Percentiles rank a stretch among this genome's conserved stretches.
Evolutionary conservation across 2,329 filamentous ascomycete species (phyloP).

Genomic region (Talaromyces sp.): DNA sequence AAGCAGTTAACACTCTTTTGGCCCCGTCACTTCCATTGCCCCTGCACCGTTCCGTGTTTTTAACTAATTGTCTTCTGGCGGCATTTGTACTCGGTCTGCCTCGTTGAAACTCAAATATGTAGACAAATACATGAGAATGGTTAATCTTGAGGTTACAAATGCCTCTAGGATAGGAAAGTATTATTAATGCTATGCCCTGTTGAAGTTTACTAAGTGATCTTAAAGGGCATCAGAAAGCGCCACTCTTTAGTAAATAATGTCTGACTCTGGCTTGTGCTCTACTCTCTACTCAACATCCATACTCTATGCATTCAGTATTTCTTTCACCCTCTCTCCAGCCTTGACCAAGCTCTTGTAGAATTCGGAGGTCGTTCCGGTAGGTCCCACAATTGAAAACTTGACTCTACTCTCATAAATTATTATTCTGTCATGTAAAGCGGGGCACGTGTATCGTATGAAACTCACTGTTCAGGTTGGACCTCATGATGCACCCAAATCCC

Average conservation of each 20-base stretch:
- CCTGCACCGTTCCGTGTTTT: neutral
- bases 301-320: neutral
- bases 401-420: neutral
- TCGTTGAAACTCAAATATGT: neutral
- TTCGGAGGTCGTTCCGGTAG: neutral
- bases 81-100: neutral
- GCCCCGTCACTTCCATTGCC: neutral
- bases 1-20: neutral
- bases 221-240: neutral
- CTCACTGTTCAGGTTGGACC: neutral
- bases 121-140: neutral
- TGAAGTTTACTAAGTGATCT: neutral
- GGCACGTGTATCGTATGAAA: neutral
- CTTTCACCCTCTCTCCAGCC: neutral
- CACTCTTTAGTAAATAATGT: neutral
- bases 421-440: neutral
- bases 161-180: too few relatives aligned
- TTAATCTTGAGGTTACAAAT: neutral
- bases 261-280: too few relatives aligned
- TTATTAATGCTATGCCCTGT: neutral
- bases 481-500: neutral
- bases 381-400: neutral
- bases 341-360: neutral
- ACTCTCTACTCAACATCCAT: neutral
- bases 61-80: neutral